Conservation (phyloP, 371 early-diverging fungal genomes). For the Phascolomyces articulosus region DNA sequence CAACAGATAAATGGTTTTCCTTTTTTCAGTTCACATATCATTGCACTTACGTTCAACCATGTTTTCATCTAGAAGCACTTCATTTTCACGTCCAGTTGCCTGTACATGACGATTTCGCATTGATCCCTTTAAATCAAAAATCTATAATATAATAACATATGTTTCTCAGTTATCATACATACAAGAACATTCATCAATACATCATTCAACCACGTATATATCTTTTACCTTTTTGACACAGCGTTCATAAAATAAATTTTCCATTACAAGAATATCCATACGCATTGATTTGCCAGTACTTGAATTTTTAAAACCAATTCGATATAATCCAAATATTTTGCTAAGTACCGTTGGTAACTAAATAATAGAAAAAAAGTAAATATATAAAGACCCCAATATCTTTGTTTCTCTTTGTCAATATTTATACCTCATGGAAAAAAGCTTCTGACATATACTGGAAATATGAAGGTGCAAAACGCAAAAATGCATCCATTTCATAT, state of each 20-base stretch:
- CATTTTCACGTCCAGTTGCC: constrained; percentile 85
- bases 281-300: constrained; percentile 80
- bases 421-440: constrained; percentile 73
- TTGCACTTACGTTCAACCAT: constrained; percentile 81
- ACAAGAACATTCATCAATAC: neutral
- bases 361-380: neutral
- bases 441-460: constrained; percentile 92
- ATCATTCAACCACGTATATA: neutral
- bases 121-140: constrained; percentile 97
- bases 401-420: neutral
- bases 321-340: constrained; percentile 95
- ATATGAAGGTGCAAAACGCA: constrained; percentile 93
- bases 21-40: no score
- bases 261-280: constrained; percentile 96
- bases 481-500: constrained; percentile 89
- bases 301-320: constrained; percentile 86
- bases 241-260: constrained; percentile 92
- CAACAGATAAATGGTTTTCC: neutral
- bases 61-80: constrained; percentile 94
- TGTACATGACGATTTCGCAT: constrained; percentile 94
- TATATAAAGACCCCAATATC: neutral
- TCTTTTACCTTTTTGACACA: constrained; percentile 65
- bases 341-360: constrained; percentile 87
- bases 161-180: no score
- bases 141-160: constrained; percentile 30